These are phyloP conservation scores for Hypoxylon perforatum DNA, from an alignment of 495 filamentous ascomycete species.

Conservation along the genomic window DNA sequence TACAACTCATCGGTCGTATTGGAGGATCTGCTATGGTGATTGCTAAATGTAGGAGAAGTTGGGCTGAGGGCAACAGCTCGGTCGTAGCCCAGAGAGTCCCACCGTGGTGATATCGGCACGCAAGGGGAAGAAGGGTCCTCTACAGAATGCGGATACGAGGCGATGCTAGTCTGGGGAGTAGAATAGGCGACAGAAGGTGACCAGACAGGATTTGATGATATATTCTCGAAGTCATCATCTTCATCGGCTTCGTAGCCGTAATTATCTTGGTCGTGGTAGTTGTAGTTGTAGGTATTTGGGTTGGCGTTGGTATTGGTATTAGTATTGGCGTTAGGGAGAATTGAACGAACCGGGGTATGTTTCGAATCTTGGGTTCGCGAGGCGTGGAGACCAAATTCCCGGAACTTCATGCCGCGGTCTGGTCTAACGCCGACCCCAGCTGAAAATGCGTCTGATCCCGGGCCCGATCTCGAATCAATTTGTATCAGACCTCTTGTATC, in stretches of 20 bases:
- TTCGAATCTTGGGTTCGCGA: conserved; percentile 37
- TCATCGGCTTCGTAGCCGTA: conserved; percentile 39
- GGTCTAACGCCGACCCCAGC: conserved; percentile 28
- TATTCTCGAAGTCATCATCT: conserved; percentile 35
- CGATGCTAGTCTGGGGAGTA: conserved; percentile 32
- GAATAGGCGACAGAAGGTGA: conserved; percentile 31
- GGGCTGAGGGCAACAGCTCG: conserved; percentile 26
- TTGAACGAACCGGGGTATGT: conserved; percentile 39
- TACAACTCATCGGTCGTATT: conserved; percentile 40
- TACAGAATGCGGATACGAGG: conserved; percentile 34
- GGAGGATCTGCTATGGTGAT: conserved; percentile 33
- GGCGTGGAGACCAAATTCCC: conserved; percentile 34
- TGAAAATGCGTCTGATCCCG: conserved; percentile 30
- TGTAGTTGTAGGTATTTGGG: conserved; percentile 14
- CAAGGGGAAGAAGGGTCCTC: conserved; percentile 33
- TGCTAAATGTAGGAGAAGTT: conserved; percentile 34
- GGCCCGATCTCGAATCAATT: conserved; percentile 31
- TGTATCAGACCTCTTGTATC: conserved; percentile 25
- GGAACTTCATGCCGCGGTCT: conserved; percentile 37
- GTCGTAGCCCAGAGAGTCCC: conserved; percentile 53
- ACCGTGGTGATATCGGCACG: conserved; percentile 53
- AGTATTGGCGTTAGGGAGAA: conserved; percentile 37
- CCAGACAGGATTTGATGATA: conserved; percentile 34
- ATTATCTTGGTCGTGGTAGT: conserved; percentile 6
- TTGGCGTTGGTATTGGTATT: conserved; percentile 20